Conservation (phyloP, 139 green algal species). For the Chlorella sp. region DNA sequence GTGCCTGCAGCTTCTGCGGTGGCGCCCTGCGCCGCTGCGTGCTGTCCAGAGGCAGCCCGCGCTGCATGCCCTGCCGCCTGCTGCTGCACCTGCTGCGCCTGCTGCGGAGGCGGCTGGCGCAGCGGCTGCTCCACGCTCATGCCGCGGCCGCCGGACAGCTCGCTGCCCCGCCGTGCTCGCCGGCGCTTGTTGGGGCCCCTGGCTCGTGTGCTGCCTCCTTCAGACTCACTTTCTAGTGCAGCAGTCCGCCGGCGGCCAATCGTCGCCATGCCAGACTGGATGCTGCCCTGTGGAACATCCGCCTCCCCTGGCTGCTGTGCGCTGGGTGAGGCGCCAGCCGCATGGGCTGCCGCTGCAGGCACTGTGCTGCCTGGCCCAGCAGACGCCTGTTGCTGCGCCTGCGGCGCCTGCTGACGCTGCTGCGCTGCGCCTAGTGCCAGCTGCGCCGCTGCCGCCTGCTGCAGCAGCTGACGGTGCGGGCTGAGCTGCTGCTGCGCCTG, state of each 20-base stretch:
- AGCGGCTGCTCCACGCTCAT: constrained; percentile 3
- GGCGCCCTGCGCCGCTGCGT: no score
- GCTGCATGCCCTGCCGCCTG: not conserved
- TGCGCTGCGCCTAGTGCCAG: no score
- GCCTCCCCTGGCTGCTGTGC: not conserved
- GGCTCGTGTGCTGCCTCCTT: constrained; percentile 17
- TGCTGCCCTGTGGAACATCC: constrained; percentile 15
- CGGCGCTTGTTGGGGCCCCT: not conserved
- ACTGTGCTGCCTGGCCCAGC: not conserved
- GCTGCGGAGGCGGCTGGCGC: not conserved
- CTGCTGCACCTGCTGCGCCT: not conserved
- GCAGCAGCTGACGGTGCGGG: no score
- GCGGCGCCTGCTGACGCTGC: not conserved
- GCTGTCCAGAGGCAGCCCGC: no score
- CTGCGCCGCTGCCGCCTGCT: no score
- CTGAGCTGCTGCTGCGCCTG: not conserved
- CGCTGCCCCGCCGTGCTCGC: not conserved
- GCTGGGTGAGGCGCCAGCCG: not conserved
- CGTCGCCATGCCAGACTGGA: constrained; percentile 33
- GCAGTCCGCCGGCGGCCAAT: not conserved
- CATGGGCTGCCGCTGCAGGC: not conserved
- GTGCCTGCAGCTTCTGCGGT: no score
- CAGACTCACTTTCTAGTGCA: constrained; percentile 11
- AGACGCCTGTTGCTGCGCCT: not conserved
- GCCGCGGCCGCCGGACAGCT: not conserved